These are phyloP conservation scores for Aspergillus saccharolyticus DNA, from an alignment of 495 filamentous ascomycete genomes.

Conservation along the genomic window DNA sequence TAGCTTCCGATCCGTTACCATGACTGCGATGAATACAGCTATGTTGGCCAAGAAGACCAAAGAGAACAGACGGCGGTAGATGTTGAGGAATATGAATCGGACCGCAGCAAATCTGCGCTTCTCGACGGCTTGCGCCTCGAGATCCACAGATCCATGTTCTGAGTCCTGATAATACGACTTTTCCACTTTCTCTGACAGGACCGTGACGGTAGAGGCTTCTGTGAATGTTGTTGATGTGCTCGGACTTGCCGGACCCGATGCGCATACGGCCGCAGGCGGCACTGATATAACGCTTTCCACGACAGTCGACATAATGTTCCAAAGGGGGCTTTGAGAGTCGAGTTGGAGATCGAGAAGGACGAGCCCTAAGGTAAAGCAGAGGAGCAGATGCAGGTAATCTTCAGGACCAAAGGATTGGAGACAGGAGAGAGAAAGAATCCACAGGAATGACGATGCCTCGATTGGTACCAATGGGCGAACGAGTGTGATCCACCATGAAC, in stretches of 20 bases:
- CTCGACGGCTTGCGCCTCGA: constrained; percentile 37
- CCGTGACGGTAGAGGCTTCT: constrained; percentile 22
- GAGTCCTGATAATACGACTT: neutral
- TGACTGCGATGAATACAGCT: constrained; percentile 42
- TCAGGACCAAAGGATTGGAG: neutral
- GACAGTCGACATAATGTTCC: constrained; percentile 26
- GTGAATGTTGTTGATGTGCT: constrained; percentile 25
- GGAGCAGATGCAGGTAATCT: neutral
- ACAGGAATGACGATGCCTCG: neutral
- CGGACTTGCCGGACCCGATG: constrained; percentile 12
- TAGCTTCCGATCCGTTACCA: constrained; percentile 30
- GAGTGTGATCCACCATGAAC: neutral
- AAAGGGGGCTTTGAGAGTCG: constrained; percentile 10
- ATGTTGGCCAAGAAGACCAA: constrained; percentile 50
- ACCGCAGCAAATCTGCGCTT: constrained; percentile 28
- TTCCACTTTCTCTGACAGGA: constrained; percentile 25
- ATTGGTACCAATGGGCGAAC: constrained; percentile 6
- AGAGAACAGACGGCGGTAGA: constrained; percentile 51
- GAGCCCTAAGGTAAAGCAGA: neutral
- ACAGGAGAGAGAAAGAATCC: neutral
- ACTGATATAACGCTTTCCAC: constrained; percentile 23
- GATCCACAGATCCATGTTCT: constrained; percentile 21
- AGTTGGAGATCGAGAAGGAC: neutral
- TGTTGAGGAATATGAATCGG: constrained; percentile 37
- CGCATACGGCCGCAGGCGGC: constrained; percentile 22